Evolutionary conservation across 495 filamentous ascomycete species (phyloP), one percentile per base, ranked within the genome.

Genomic region (Podospora comata): DNA sequence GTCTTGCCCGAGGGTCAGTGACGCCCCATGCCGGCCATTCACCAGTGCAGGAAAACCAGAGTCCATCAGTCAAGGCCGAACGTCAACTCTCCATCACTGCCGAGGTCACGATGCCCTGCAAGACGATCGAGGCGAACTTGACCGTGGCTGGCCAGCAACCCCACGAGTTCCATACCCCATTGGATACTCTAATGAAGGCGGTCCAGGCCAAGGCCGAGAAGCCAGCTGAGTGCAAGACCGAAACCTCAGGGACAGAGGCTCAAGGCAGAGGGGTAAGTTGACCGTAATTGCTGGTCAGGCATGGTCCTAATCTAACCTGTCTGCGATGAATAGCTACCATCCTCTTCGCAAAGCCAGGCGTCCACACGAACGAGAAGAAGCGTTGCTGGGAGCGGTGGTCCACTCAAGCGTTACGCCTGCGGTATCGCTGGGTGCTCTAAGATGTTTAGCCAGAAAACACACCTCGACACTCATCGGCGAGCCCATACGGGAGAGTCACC

Each of bases 401-500:
- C 26, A 18, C 5, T 18, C 61, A 92, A 91, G 77, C 86, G 88
- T 72, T 95, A 95, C 74, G 79, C 85, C 28, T 98, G 94, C 79
- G 86, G 84, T 26, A 85, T 93, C 39, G 84, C 88, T 15, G 86
- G 88, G 16, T 98, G 94, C 73, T 81, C 85, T 67, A 97, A 95
- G 81, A 87, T 83, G 69, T 97, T 97, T 78, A 87, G 88, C 66
- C 94, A 98, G 76, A 97, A 94, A 78, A 97, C 94, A 2, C 93
- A 97, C 75, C 84, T 97, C 53, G 92, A 96, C 68, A 97, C 96
- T 53, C 94, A 98, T 73, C 90, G 85, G 58, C 86, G 94, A 73
- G 90, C 93, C 9, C 94, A 98, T 74, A 97, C 94, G 3, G 94
- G 94, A 20, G 87, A 93, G 60, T 92, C 93, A 70, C 94, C 94